These are phyloP conservation scores for Colletotrichum tabaci DNA, from an alignment of 2,329 filamentous ascomycete genomes.

Conservation along the genomic window DNA sequence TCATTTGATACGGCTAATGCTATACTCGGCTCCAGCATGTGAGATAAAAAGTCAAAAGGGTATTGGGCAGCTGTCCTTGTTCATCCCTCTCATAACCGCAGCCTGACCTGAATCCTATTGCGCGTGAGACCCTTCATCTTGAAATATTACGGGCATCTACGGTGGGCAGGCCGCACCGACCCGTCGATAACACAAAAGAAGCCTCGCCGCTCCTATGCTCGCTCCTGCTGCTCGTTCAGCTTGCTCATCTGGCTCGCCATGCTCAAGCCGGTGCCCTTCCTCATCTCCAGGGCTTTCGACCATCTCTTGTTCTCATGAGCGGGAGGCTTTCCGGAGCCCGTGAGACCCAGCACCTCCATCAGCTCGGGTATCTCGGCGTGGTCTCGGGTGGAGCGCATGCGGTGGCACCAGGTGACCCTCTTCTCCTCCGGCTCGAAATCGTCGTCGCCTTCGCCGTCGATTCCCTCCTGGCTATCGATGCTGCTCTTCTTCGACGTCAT, in stretches of 20 bases:
- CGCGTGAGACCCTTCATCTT: conserved; percentile 2
- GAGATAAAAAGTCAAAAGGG: conserved; percentile 10
- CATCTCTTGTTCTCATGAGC: conserved; percentile 61
- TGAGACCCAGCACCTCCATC: conserved; percentile 73
- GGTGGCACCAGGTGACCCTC: conserved; percentile 82
- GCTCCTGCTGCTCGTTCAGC: conserved; percentile 51
- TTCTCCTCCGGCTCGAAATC: conserved; percentile 64
- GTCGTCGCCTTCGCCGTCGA: conserved; percentile 44
- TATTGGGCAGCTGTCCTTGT: conserved; percentile 5
- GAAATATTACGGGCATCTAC: conserved; percentile 3
- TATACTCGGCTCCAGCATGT: conserved; percentile 5
- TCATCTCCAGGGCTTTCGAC: conserved; percentile 60
- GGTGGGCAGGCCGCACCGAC: conserved; percentile 21
- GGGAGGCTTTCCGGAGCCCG: conserved; percentile 55
- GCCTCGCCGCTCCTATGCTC: conserved; percentile 28
- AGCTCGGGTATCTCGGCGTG: conserved; percentile 81
- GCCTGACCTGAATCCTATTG: background rate
- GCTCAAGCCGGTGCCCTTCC: conserved; percentile 69
- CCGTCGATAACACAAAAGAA: conserved; percentile 26
- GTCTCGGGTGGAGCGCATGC: conserved; percentile 85
- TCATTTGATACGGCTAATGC: conserved; percentile 34
- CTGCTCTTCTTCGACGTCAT: conserved; percentile 26
- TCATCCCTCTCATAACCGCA: background rate
- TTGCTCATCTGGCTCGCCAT: conserved; percentile 66
- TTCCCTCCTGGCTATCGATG: conserved; percentile 32